Evolutionary conservation across 78 protist genomes (phyloP), one percentile per base, ranked within the genome.

Genomic region (Isochrysis galbana): DNA sequence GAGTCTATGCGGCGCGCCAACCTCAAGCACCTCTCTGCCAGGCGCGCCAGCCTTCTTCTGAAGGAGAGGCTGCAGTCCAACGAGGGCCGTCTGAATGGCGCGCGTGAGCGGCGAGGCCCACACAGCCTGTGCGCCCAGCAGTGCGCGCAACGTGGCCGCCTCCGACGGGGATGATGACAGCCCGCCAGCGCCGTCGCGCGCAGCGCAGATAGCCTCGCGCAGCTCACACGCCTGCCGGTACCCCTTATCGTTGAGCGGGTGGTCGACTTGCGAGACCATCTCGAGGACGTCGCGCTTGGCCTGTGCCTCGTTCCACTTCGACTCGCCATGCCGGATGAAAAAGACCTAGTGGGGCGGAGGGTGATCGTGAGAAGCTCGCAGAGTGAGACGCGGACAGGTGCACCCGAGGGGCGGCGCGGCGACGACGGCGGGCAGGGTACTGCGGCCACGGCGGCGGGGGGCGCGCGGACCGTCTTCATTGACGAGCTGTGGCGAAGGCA

Each of bases 21-120:
- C n/a, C n/a, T n/a, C n/a, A n/a, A n/a, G n/a, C n/a, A n/a, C n/a
- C n/a, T n/a, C n/a, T n/a, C n/a, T n/a, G 61, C 29, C 29, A 7
- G 61, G 61, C 61, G 61, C 29, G 61, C 61, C 61, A 14, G 7
- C 61, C 61, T 14, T 14, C 61, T 51, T 51, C 14, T 51, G 29
- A 14, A 51, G 61, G 29, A 51, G 61, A 14, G 61, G 61, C 61
- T 14, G 61, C 61, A 51, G 7, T 14, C 29, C 88, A 10, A 44
- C 55, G 47, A 80, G 17, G 41, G 88, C 88, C 26, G 54, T 44
- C 54, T 80, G 88, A 19, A 80, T 5, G 44, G 88, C 88, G 55
- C 88, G 88, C 32, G 88, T 80, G 39, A 80, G 88, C 88, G 88
- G 88, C 17, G 88, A 80, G 55, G 55, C 2, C 88, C 88, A 80